phyloP scores from a whole-genome alignment of 768 basidiomycete species.

The Leccinum subtestaceum region DNA sequence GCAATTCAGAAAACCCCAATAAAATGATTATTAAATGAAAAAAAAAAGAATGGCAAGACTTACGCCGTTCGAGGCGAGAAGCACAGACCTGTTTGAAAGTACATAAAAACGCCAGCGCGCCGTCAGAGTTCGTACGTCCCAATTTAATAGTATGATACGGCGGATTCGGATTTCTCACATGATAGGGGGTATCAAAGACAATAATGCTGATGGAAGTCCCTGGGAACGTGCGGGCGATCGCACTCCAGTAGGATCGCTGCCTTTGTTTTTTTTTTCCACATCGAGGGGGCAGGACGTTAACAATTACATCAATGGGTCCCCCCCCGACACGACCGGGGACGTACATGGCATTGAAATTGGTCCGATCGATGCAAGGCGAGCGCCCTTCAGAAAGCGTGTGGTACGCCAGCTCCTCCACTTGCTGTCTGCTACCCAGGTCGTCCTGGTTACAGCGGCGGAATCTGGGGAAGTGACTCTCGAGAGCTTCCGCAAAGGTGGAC shows the following conservation, averaged over 20 bases:
- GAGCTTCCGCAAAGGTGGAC: slow-evolving; percentile 72
- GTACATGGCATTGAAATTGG: slow-evolving; percentile 69
- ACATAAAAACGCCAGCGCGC: slow-evolving; percentile 6
- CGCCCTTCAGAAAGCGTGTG: slow-evolving; percentile 50
- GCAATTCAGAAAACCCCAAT: background rate
- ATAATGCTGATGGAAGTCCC: slow-evolving; percentile 67
- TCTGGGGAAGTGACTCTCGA: slow-evolving; percentile 55
- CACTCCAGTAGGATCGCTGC: slow-evolving; percentile 72
- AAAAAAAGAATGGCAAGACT: slow-evolving; percentile 26
- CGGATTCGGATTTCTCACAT: slow-evolving; percentile 43
- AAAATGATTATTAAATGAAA: background rate
- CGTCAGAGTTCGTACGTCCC: slow-evolving; percentile 5
- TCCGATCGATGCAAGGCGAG: slow-evolving; percentile 79
- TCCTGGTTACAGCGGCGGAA: slow-evolving; percentile 80
- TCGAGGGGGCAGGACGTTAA: background rate
- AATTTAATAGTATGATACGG: background rate
- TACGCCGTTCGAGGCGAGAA: slow-evolving; percentile 57
- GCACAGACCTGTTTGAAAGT: slow-evolving; percentile 51
- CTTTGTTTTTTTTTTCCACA: slow-evolving; percentile 32
- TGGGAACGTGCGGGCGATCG: slow-evolving; percentile 66
- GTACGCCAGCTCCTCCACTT: slow-evolving; percentile 61
- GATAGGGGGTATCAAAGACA: slow-evolving; percentile 74
- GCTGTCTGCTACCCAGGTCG: slow-evolving; percentile 64
- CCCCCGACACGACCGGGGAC: slow-evolving; percentile 21
- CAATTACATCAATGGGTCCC: background rate